Evolutionary conservation across 257 asterid genomes (phyloP), one percentile per base, ranked within the genome.

Genomic region (Mitragyna speciosa): DNA sequence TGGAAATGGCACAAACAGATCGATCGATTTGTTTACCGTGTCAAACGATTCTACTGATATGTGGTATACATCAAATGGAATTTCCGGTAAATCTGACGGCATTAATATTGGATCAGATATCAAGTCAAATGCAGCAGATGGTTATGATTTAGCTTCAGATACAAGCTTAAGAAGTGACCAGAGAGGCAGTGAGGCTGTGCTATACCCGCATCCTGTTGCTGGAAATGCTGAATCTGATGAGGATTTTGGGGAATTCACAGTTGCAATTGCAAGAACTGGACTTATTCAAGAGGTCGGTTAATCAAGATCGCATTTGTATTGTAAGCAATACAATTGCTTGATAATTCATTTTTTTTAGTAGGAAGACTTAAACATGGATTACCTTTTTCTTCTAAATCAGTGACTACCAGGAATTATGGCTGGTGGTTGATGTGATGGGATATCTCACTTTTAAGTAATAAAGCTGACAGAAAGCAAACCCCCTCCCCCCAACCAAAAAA

Each of bases 191-290:
- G 64, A 70, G 71, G 83, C 72, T 79, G 76, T 30, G 31, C 67
- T 77, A 74, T 79, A 88, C 79, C 63, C 79, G 56, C 71, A 79
- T 58, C 59, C 31, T 51, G 80, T 64, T 48, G 80, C 70, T 81
- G 92, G 45, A 78, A 58, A 19, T 74, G 66, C 30, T 31, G 76
- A 93, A 69, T 77, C 73, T 39, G 93, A 89, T 76, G 96, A 88
- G 33, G 93, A 87, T 78, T 88, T 89, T 87, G 96, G 94, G 81
- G 93, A 89, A 26, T 92, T 93, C 85, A 79, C 90, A 24, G 83
- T 83, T 65, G 96, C 94, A 71, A 82, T 83, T 61, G 77, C 85
- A 72, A 93, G 82, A 85, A 72, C 80, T 87, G 92, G 70, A 81
- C 77, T 81, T 81, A 75, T 75, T 78, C 76, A 73, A 47, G 87